These are phyloP conservation scores for Fusarium concolor DNA, from an alignment of 2,329 filamentous ascomycete species.

Conservation along the genomic window DNA sequence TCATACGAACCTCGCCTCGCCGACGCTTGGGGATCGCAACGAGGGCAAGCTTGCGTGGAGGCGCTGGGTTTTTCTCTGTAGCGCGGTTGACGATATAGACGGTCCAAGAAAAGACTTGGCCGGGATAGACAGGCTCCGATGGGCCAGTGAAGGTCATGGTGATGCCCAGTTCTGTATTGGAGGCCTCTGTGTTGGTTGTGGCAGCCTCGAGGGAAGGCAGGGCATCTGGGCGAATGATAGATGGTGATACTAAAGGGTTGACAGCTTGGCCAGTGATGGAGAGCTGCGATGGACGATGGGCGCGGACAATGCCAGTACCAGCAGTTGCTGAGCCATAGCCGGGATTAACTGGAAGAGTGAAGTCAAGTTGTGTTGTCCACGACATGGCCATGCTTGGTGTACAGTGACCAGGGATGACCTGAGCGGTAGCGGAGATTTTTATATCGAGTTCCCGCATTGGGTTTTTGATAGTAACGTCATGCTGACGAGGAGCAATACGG, in stretches of 20 bases:
- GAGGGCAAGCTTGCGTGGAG: constrained; percentile 75
- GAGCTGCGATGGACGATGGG: constrained; percentile 72
- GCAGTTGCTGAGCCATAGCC: constrained; percentile 66
- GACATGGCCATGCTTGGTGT: constrained; percentile 71
- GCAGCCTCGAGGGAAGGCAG: constrained; percentile 69
- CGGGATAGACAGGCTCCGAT: constrained; percentile 65
- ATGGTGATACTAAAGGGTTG: constrained; percentile 67
- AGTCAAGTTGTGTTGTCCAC: constrained; percentile 77
- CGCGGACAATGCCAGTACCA: constrained; percentile 67
- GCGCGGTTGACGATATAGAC: constrained; percentile 82
- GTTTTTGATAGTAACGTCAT: constrained; percentile 59
- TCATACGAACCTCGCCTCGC: constrained; percentile 65
- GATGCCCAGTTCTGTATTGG: constrained; percentile 73
- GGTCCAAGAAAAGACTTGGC: constrained; percentile 77
- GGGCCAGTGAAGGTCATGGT: constrained; percentile 80
- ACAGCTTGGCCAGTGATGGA: constrained; percentile 67
- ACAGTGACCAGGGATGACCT: constrained; percentile 67
- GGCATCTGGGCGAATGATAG: constrained; percentile 68
- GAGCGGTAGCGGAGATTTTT: constrained; percentile 69
- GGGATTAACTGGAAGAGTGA: constrained; percentile 73
- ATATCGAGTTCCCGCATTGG: constrained; percentile 67
- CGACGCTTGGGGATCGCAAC: constrained; percentile 74
- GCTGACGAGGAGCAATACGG: constrained; percentile 66
- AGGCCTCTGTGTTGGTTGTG: constrained; percentile 58
- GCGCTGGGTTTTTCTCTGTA: constrained; percentile 55